phyloP scores from a whole-genome alignment of 1,139 yeast genomes.

The Geotrichum klebahnii region DNA sequence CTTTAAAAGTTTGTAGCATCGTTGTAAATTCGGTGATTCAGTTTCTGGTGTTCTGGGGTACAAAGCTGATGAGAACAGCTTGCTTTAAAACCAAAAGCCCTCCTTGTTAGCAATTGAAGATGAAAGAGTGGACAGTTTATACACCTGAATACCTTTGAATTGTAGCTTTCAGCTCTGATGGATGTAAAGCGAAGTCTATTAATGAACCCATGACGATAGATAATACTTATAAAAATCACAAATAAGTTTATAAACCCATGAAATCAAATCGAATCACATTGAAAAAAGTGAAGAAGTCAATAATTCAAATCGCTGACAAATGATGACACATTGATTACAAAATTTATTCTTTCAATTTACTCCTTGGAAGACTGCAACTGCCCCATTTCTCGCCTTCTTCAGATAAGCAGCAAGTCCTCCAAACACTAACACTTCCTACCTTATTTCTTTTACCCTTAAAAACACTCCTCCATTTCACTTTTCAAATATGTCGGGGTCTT shows the following conservation, averaged over 20 bases:
- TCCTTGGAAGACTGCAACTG: no score
- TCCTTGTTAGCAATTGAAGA: constrained; percentile 4
- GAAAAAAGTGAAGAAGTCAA: no score
- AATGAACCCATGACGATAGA: constrained; percentile 58
- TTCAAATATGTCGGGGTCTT: constrained; percentile 26
- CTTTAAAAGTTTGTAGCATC: constrained; percentile 67
- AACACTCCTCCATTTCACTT: no score
- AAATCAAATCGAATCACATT: no score
- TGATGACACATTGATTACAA: no score
- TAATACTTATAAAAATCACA: background rate
- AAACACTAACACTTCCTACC: no score
- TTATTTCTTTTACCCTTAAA: no score
- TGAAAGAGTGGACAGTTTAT: no score
- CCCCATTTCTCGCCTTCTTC: no score
- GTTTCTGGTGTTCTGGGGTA: constrained; percentile 49
- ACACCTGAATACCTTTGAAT: constrained; percentile 55
- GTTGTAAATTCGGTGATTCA: constrained; percentile 48
- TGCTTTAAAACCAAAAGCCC: constrained; percentile 23
- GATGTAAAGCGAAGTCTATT: constrained; percentile 64
- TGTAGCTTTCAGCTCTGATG: constrained; percentile 67
- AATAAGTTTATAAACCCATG: background rate
- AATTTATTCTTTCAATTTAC: no score
- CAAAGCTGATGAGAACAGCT: constrained; percentile 41
- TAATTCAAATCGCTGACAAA: no score
- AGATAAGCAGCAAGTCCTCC: no score